Evolutionary conservation across 129 eudicot species (phyloP).

Genomic region (Chrysanthemum seticuspe): DNA sequence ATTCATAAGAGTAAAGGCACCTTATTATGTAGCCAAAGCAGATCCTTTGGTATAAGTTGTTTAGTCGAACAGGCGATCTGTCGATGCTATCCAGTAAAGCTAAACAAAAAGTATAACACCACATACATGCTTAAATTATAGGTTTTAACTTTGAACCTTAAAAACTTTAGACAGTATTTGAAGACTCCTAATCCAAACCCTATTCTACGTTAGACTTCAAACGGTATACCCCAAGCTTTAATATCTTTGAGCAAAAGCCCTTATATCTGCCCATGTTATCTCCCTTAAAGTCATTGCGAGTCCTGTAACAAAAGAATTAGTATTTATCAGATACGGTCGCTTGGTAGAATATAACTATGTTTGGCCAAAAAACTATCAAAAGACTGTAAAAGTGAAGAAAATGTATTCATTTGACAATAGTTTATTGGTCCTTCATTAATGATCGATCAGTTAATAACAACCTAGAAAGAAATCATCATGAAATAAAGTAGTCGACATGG

Average conservation of each 20-base stretch:
- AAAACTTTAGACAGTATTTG: slow-evolving; percentile 8
- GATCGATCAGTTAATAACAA: no score
- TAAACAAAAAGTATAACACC: slow-evolving; percentile 9
- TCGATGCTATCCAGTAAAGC: slow-evolving; percentile 24
- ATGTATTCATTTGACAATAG: no score
- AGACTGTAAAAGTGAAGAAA: no score
- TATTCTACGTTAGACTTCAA: slow-evolving; percentile 22
- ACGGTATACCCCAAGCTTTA: neutral
- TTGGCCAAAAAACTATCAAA: no score
- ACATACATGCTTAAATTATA: neutral
- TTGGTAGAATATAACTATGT: no score
- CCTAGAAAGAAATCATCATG: no score
- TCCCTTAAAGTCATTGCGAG: slow-evolving; percentile 11
- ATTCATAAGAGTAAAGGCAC: neutral
- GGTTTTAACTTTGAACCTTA: neutral
- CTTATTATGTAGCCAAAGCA: slow-evolving; percentile 19
- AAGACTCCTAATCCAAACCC: slow-evolving; percentile 19
- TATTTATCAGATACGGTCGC: slow-evolving; percentile 11
- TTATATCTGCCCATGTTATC: slow-evolving; percentile 4
- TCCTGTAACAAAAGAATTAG: slow-evolving; percentile 26
- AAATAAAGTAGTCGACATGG: no score
- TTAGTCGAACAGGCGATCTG: slow-evolving; percentile 14
- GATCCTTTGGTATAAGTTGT: slow-evolving; percentile 16
- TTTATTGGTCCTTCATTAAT: no score
- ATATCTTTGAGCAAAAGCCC: slow-evolving; percentile 4